Evolutionary conservation across 1,139 yeast genomes (phyloP), one percentile per base, ranked within the genome.

Genomic region (Hanseniaspora sp.): DNA sequence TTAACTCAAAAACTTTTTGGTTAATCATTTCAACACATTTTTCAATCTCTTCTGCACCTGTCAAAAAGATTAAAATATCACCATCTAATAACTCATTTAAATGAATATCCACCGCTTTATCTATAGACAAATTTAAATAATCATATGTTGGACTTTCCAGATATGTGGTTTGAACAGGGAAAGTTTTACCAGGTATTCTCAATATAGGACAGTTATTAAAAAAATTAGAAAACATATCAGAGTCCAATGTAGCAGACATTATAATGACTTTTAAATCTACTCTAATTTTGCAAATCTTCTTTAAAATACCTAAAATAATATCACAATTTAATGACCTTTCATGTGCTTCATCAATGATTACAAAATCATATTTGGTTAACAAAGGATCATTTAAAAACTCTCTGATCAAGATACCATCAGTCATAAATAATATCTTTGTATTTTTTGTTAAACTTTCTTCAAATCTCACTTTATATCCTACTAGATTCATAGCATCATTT

Each of bases 281-380:
- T 56, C 94, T 79, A 48, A 78, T 69, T 17, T 65, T 62, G 0
- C 83, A 77, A 0, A 96, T 95, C 58, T 82, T 75, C 61, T 88
- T 85, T 58, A 92, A 69, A 48, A 92, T 70, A 0, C 95, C 95
- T 73, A 92, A 88, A 38, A 92, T 70, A 5, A 92, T 86, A 73
- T 92, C 98, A 0, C 97, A 92, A 0, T 96, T 86, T 46, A 92
- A 80, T 0, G 97, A 90, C 63, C 98, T 76, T 67, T 92, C 98
- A 68, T 92, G 98, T 0, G 96, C 96, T 68, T 88, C 97, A 69
- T 88, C 97, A 54, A 88, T 71, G 88, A 88, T 85, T 15, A 88
- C 82, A 1, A 85, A 92, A 0, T 95, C 80, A 64, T 90, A 88
- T 58, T 73, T 77, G 29, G 75, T 73, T 83, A 88, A 76, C 34